Evolutionary conservation across 1,284 basidiomycete species (phyloP).

Genomic region (Nidula niveotomentosa): DNA sequence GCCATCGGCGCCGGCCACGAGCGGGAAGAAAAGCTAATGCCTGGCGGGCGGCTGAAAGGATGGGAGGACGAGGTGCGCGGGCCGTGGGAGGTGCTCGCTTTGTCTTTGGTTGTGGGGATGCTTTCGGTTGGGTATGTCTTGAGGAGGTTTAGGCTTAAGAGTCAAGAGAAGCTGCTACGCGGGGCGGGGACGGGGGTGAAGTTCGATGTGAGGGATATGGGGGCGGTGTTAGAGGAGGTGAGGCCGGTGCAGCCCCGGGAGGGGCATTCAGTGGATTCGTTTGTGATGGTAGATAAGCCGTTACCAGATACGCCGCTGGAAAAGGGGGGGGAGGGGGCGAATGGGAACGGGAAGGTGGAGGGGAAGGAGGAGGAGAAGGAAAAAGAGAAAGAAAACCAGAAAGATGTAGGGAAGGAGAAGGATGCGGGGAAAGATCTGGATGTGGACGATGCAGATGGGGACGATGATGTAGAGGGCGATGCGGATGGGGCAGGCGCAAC

Average conservation of each 20-base stretch:
- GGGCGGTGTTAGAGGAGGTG: conserved; percentile 13
- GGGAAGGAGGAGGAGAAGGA: conserved; percentile 37
- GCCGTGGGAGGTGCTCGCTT: no score
- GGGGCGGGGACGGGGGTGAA: not conserved
- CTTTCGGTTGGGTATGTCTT: no score
- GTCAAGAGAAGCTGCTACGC: no score
- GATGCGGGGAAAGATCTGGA: conserved; percentile 5
- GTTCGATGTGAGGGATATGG: conserved; percentile 6
- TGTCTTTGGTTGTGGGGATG: no score
- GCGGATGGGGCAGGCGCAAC: conserved; percentile 6
- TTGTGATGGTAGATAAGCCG: no score
- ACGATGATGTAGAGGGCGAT: conserved; percentile 20
- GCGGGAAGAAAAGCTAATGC: no score
- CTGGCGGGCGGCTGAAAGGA: no score
- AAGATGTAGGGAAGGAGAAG: conserved; percentile 7
- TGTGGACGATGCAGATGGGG: not conserved
- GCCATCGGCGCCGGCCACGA: no score
- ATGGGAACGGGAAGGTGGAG: not conserved
- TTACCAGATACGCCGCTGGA: not conserved
- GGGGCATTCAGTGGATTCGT: no score
- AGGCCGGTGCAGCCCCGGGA: conserved; percentile 11
- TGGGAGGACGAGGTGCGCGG: no score
- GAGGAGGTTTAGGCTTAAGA: no score
- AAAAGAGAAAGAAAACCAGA: conserved; percentile 36
- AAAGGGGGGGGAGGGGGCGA: conserved; percentile 7